Conservation (phyloP, 176 grass and related monocot genomes). For the Poa annua region DNA sequence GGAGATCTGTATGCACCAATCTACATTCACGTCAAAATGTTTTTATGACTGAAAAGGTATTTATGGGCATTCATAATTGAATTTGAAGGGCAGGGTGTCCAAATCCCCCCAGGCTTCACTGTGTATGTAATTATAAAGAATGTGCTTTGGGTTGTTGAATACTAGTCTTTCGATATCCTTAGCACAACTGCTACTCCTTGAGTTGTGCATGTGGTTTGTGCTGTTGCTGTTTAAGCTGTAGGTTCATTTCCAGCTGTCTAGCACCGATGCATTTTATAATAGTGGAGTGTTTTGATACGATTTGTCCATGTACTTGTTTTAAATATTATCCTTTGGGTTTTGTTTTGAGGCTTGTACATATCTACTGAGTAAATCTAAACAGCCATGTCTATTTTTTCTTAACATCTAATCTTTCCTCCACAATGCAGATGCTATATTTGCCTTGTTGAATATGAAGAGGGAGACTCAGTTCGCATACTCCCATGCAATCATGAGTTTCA, state of each 20-base stretch:
- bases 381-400: conserved; percentile 13
- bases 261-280: neutral
- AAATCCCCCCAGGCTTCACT: neutral
- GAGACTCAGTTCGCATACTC: conserved; percentile 81
- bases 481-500: conserved; percentile 99
- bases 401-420: neutral
- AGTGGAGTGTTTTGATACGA: neutral
- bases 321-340: conserved; percentile 13
- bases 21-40: conserved; percentile 25
- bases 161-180: neutral
- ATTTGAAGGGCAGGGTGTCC: neutral
- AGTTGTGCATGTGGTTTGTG: neutral
- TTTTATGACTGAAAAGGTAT: conserved; percentile 7
- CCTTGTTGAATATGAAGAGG: conserved; percentile 97
- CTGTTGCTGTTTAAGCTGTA: conserved; percentile 40
- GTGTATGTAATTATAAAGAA: neutral
- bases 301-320: conserved; percentile 16
- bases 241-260: conserved; percentile 29
- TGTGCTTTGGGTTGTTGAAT: neutral
- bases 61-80: neutral
- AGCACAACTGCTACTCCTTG: neutral
- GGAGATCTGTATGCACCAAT: neutral
- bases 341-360: conserved; percentile 1
- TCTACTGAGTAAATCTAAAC: conserved; percentile 13
- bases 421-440: conserved; percentile 86